Conservation (phyloP, 768 basidiomycete genomes). For the Tylopilus plumbeoviolaceoides region DNA sequence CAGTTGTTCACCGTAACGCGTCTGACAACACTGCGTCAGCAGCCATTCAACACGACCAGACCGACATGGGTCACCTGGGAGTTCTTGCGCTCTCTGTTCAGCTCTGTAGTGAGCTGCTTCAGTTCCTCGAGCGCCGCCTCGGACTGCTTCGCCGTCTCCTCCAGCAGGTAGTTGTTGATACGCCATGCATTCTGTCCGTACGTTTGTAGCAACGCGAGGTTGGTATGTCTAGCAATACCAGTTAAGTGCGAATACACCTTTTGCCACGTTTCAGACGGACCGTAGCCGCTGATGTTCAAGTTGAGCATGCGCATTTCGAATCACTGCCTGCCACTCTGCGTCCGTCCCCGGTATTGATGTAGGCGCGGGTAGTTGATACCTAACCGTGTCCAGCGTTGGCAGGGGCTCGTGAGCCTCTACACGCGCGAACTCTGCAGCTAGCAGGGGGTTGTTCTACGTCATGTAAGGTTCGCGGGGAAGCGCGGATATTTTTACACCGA, state of each 20-base stretch:
- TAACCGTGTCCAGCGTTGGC: conserved; percentile 61
- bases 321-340: conserved; percentile 70
- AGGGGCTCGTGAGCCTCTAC: conserved; percentile 66
- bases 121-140: conserved; percentile 75
- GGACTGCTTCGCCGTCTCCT: conserved; percentile 66
- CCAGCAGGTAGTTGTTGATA: conserved; percentile 85
- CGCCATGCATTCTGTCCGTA: conserved; percentile 92
- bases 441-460: conserved; percentile 58
- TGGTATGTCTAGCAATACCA: conserved; percentile 58
- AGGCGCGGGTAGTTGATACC: conserved; percentile 75
- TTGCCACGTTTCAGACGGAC: conserved; percentile 35
- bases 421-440: conserved; percentile 71
- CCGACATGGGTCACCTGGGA: conserved; percentile 50
- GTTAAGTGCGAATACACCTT: conserved; percentile 1
- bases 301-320: conserved; percentile 76
- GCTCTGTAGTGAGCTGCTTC: conserved; percentile 72
- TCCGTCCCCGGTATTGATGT: conserved; percentile 57
- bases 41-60: background rate
- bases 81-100: conserved; percentile 89
- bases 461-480: background rate
- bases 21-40: conserved; percentile 40
- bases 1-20: conserved; percentile 72
- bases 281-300: conserved; percentile 81
- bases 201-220: conserved; percentile 75
- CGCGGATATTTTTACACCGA: conserved; percentile 31